Conservation (phyloP, 345 rosid genomes). For the Leavenworthia alabamica region DNA sequence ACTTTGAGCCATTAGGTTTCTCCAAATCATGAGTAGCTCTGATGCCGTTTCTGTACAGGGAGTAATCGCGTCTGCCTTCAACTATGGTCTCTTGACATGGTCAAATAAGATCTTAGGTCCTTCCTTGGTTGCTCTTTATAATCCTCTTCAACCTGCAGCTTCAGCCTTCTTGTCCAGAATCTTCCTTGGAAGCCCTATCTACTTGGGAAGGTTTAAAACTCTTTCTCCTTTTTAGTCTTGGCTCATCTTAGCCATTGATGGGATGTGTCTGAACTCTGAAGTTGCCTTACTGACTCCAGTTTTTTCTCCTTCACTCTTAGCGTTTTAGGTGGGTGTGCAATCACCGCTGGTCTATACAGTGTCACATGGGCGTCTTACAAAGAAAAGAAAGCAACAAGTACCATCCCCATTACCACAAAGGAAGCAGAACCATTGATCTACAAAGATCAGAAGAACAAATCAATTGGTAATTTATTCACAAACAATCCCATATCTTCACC, state of each 20-base stretch:
- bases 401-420: conserved; percentile 29
- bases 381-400: conserved; percentile 40
- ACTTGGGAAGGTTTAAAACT: conserved; percentile 77
- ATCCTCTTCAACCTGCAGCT: conserved; percentile 95
- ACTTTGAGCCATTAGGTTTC: neutral
- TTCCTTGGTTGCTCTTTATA: conserved; percentile 87
- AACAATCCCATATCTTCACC: conserved; percentile 29
- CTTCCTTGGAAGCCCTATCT: conserved; percentile 93
- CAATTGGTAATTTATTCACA: conserved; percentile 40
- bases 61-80: conserved; percentile 77
- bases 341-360: conserved; percentile 71
- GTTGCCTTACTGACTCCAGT: neutral
- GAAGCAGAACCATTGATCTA: conserved; percentile 58
- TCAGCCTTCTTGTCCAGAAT: conserved; percentile 76
- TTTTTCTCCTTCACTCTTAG: conserved; percentile 32
- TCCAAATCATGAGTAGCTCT: neutral
- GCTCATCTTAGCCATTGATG: neutral
- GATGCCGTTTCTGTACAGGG: conserved; percentile 40
- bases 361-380: conserved; percentile 88
- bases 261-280: neutral
- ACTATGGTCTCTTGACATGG: conserved; percentile 95
- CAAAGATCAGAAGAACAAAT: conserved; percentile 37
- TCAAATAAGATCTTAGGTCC: conserved; percentile 96
- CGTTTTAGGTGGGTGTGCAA: conserved; percentile 69
- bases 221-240: neutral